These are phyloP conservation scores for Nitzschia putrida DNA, from an alignment of 108 stramenopile genomes.

Conservation along the genomic window DNA sequence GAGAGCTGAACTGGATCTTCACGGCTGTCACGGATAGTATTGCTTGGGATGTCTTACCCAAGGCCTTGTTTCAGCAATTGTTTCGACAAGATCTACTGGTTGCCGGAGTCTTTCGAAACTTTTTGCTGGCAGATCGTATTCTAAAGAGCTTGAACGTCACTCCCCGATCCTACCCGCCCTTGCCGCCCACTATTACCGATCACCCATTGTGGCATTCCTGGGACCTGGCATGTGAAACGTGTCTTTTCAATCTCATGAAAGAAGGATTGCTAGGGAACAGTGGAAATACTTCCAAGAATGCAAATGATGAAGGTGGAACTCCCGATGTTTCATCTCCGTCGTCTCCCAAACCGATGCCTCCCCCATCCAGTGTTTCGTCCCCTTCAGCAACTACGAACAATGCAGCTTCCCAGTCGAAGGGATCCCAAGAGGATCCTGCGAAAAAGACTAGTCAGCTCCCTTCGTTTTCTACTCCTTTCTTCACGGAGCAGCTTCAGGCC, in stretches of 20 bases:
- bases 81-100: slow-evolving; percentile 98
- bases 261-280: slow-evolving; percentile 58
- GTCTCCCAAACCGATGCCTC: not conserved
- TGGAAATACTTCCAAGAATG: not conserved
- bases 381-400: not conserved
- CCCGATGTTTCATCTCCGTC: not conserved
- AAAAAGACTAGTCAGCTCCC: slow-evolving; percentile 7
- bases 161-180: slow-evolving; percentile 85
- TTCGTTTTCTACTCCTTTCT: slow-evolving; percentile 82
- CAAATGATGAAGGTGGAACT: slow-evolving; percentile 4
- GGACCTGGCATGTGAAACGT: slow-evolving; percentile 98
- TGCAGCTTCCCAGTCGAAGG: not conserved
- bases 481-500: slow-evolving; percentile 95
- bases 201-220: slow-evolving; percentile 98
- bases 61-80: slow-evolving; percentile 90
- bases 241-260: slow-evolving; percentile 77
- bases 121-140: slow-evolving; percentile 97
- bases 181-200: slow-evolving; percentile 90
- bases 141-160: slow-evolving; percentile 88
- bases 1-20: slow-evolving; percentile 99
- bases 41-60: slow-evolving; percentile 98
- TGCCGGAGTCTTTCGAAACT: slow-evolving; percentile 97
- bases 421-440: not conserved
- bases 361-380: not conserved
- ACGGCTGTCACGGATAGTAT: slow-evolving; percentile 99